phyloP scores from a whole-genome alignment of 495 filamentous ascomycete genomes.

The Letharia columbiana region DNA sequence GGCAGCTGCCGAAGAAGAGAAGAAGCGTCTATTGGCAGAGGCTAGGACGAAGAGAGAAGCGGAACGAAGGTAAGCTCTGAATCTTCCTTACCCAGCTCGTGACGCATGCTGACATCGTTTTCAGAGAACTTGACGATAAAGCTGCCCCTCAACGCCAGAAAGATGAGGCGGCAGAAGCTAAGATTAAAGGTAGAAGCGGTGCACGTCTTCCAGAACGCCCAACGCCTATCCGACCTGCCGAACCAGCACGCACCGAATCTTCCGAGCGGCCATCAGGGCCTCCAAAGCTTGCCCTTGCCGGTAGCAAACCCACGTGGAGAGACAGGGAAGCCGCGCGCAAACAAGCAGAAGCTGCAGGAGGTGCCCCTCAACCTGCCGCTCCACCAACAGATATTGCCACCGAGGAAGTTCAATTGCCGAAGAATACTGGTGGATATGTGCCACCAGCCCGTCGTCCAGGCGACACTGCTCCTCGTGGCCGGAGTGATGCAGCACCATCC shows the following conservation, averaged over 20 bases:
- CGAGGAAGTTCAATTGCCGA: slow-evolving; percentile 27
- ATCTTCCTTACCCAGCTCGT: neutral
- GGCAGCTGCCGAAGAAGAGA: slow-evolving; percentile 62
- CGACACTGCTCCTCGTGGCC: slow-evolving; percentile 21
- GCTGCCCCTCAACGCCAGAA: slow-evolving; percentile 57
- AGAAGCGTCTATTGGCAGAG: slow-evolving; percentile 50
- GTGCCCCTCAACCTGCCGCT: slow-evolving; percentile 26
- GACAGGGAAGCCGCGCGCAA: slow-evolving; percentile 66
- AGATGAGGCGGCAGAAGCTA: slow-evolving; percentile 61
- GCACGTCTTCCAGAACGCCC: slow-evolving; percentile 30
- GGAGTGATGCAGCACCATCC: slow-evolving; percentile 20
- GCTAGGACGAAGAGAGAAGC: slow-evolving; percentile 76
- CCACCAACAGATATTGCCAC: slow-evolving; percentile 34
- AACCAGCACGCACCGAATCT: slow-evolving; percentile 39
- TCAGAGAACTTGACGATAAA: slow-evolving; percentile 56
- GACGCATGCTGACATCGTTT: neutral
- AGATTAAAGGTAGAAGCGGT: slow-evolving; percentile 34
- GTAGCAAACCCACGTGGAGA: slow-evolving; percentile 66
- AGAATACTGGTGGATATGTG: slow-evolving; percentile 41
- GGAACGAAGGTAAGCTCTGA: slow-evolving; percentile 58
- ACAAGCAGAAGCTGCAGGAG: slow-evolving; percentile 32
- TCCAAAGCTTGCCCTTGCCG: slow-evolving; percentile 60
- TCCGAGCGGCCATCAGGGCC: slow-evolving; percentile 49
- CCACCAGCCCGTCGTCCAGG: slow-evolving; percentile 41
- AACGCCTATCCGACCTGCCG: slow-evolving; percentile 20